These are phyloP conservation scores for Phytopythium chamaehyphon DNA, from an alignment of 352 stramenopile genomes.

Conservation along the genomic window DNA sequence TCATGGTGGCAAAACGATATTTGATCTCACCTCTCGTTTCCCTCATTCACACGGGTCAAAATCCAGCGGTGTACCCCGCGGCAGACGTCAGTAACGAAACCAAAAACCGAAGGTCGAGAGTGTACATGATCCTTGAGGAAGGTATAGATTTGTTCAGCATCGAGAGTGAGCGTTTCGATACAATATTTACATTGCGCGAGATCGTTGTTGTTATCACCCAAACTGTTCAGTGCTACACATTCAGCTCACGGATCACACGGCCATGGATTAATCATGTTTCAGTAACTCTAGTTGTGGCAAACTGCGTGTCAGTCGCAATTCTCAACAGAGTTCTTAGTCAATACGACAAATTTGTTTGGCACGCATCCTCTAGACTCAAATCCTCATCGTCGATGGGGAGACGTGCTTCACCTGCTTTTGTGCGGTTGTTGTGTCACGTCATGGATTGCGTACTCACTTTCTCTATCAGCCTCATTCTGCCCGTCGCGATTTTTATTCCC, in stretches of 20 bases:
- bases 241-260: constrained; percentile 34
- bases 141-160: constrained; percentile 19
- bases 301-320: constrained; percentile 21
- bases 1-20: not conserved
- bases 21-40: not conserved
- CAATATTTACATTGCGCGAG: constrained; percentile 27
- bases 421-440: constrained; percentile 11
- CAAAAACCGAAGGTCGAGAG: no score
- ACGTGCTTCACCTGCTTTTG: constrained; percentile 5
- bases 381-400: not conserved
- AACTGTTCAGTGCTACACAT: constrained; percentile 33
- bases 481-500: constrained; percentile 9
- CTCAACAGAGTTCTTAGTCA: not conserved
- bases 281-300: constrained; percentile 33
- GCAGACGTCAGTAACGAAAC: no score
- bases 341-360: not conserved
- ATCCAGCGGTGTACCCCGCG: not conserved
- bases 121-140: no score
- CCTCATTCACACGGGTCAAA: not conserved
- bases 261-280: constrained; percentile 49
- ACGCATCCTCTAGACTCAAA: not conserved
- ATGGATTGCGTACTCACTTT: constrained; percentile 7
- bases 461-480: constrained; percentile 7
- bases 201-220: constrained; percentile 40
- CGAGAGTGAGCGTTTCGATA: constrained; percentile 25